Evolutionary conservation across 2,329 filamentous ascomycete species (phyloP).

Genomic region (Pseudogymnoascus sp.): DNA sequence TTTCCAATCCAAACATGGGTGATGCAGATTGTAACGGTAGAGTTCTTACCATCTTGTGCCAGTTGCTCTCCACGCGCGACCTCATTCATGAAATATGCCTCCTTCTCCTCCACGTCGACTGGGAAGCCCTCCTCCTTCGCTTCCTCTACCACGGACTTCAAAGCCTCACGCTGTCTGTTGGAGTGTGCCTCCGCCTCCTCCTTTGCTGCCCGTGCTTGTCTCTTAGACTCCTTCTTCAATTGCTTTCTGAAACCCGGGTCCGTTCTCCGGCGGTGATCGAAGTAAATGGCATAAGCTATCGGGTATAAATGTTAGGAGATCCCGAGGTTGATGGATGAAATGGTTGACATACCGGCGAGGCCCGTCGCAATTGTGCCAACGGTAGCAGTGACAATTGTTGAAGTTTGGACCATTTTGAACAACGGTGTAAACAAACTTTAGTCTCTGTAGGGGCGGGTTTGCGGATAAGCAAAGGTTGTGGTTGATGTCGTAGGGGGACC

Average conservation of each 20-base stretch:
- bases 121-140: constrained; percentile 92
- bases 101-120: constrained; percentile 80
- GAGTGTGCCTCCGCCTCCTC: constrained; percentile 60
- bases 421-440: neutral
- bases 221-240: constrained; percentile 68
- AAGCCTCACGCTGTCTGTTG: constrained; percentile 60
- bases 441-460: neutral
- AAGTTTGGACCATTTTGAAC: constrained; percentile 39
- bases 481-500: constrained; percentile 8
- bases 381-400: constrained; percentile 51
- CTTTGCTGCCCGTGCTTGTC: constrained; percentile 62
- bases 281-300: constrained; percentile 59
- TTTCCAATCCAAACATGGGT: neutral
- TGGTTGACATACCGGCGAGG: constrained; percentile 44
- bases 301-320: constrained; percentile 1
- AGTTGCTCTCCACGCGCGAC: constrained; percentile 82
- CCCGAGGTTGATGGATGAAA: constrained; percentile 9
- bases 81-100: constrained; percentile 94
- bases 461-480: constrained; percentile 8
- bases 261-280: constrained; percentile 58
- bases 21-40: neutral
- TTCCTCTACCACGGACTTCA: constrained; percentile 68
- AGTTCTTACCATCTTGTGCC: constrained; percentile 66
- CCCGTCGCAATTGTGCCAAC: constrained; percentile 53
- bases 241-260: constrained; percentile 58